Conservation (phyloP, 179 eudicot species). For the Silene vulgaris region DNA sequence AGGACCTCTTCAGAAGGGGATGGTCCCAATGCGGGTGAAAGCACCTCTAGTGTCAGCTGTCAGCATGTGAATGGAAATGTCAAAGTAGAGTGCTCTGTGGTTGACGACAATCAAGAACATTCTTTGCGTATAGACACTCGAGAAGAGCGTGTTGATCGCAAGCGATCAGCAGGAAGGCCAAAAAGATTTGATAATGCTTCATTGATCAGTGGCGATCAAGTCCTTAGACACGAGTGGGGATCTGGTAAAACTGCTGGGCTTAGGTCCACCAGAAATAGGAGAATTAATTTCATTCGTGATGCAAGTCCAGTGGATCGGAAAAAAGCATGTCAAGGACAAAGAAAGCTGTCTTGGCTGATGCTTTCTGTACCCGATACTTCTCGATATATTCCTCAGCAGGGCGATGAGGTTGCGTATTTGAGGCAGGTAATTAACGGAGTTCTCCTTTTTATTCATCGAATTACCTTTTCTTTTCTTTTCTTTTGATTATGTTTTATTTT, state of each 20-base stretch:
- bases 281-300: constrained; percentile 50
- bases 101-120: constrained; percentile 30
- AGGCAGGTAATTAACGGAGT: constrained; percentile 58
- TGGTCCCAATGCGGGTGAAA: constrained; percentile 37
- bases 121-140: constrained; percentile 28
- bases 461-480: not conserved
- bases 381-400: constrained; percentile 80
- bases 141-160: constrained; percentile 29
- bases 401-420: constrained; percentile 84
- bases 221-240: constrained; percentile 45
- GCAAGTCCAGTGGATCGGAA: constrained; percentile 48
- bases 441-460: not conserved
- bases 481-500: not conserved
- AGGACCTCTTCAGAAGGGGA: constrained; percentile 40
- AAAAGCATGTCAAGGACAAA: constrained; percentile 53
- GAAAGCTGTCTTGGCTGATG: constrained; percentile 74
- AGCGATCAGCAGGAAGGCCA: constrained; percentile 41
- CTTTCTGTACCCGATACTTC: constrained; percentile 63
- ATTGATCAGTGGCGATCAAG: constrained; percentile 36
- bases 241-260: constrained; percentile 53
- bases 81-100: constrained; percentile 27
- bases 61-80: constrained; percentile 31
- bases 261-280: constrained; percentile 77
- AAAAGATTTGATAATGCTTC: constrained; percentile 29
- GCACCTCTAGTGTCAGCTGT: constrained; percentile 43